Percentiles rank a stretch among this genome's conserved stretches.
Evolutionary conservation across 2,329 filamentous ascomycete species (phyloP).

Genomic region (Penicillium occitanis): DNA sequence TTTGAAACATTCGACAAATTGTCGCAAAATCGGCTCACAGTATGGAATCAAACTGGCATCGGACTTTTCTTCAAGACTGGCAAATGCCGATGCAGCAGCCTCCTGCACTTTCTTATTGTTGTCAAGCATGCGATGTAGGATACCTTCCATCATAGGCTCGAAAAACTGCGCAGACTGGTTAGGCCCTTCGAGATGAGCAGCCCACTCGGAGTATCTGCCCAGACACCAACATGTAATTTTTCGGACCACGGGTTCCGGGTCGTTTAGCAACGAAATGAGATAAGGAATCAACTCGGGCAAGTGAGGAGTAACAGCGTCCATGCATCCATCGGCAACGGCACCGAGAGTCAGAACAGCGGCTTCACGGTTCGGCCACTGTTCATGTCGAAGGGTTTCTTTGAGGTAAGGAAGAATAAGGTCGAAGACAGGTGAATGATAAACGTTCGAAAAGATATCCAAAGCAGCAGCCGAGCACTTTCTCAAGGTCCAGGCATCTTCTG

Average conservation of each 20-base stretch:
- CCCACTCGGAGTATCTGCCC: constrained; percentile 90
- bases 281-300: constrained; percentile 88
- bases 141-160: constrained; percentile 95
- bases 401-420: constrained; percentile 89
- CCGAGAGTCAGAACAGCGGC: constrained; percentile 91
- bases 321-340: constrained; percentile 91
- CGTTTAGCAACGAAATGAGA: constrained; percentile 79
- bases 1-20: constrained; percentile 87
- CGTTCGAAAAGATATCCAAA: constrained; percentile 86
- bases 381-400: constrained; percentile 81
- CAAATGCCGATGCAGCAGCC: constrained; percentile 92
- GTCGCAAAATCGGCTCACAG: constrained; percentile 82
- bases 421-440: constrained; percentile 87
- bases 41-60: constrained; percentile 79
- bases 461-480: constrained; percentile 96
- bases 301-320: constrained; percentile 84
- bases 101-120: constrained; percentile 98
- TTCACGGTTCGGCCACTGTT: constrained; percentile 88
- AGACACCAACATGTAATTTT: constrained; percentile 99
- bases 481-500: constrained; percentile 91
- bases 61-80: constrained; percentile 91
- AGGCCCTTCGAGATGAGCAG: constrained; percentile 68
- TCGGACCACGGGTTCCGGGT: constrained; percentile 83
- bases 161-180: constrained; percentile 75
- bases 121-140: constrained; percentile 91